Percentiles rank a stretch among this genome's conserved stretches.
These are phyloP conservation scores for Singerocomus inundabilis DNA, from an alignment of 1,284 basidiomycete species.

Conservation along the genomic window DNA sequence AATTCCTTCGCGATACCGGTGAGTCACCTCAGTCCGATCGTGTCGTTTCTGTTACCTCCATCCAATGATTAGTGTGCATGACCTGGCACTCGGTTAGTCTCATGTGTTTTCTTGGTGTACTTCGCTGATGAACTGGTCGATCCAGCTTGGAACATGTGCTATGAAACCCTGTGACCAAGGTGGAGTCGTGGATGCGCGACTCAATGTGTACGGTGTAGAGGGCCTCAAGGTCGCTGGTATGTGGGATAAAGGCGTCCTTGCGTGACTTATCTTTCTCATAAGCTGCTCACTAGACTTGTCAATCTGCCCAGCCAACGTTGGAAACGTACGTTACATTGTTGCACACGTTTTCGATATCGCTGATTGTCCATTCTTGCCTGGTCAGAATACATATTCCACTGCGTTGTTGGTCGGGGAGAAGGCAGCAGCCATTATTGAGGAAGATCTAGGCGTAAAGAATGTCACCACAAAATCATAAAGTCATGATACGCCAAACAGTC, in stretches of 20 bases:
- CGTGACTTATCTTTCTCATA: not conserved
- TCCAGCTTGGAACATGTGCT: conserved; percentile 32
- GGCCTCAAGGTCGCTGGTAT: conserved; percentile 32
- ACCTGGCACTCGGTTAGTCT: conserved; percentile 55
- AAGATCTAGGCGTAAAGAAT: conserved; percentile 21
- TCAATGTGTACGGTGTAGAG: conserved; percentile 33
- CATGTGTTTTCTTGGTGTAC: too few species aligned
- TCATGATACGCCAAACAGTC: too few species aligned
- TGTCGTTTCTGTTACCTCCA: too few species aligned
- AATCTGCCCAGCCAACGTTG: conserved; percentile 31
- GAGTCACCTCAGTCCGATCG: conserved; percentile 1
- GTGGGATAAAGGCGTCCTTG: not conserved
- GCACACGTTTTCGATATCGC: not conserved
- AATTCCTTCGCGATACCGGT: conserved; percentile 38
- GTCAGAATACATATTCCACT: conserved; percentile 32
- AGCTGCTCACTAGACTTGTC: conserved; percentile 27
- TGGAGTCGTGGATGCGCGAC: too few species aligned
- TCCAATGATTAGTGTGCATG: conserved; percentile 37
- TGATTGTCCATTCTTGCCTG: not conserved
- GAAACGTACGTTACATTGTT: conserved; percentile 22
- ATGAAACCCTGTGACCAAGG: conserved; percentile 29
- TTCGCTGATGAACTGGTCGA: not conserved
- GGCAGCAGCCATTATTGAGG: conserved; percentile 27
- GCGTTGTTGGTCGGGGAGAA: conserved; percentile 34
- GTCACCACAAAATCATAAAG: too few species aligned